These are phyloP conservation scores for Talaromyces sp. DNA, from an alignment of 2,329 filamentous ascomycete species.

Conservation along the genomic window DNA sequence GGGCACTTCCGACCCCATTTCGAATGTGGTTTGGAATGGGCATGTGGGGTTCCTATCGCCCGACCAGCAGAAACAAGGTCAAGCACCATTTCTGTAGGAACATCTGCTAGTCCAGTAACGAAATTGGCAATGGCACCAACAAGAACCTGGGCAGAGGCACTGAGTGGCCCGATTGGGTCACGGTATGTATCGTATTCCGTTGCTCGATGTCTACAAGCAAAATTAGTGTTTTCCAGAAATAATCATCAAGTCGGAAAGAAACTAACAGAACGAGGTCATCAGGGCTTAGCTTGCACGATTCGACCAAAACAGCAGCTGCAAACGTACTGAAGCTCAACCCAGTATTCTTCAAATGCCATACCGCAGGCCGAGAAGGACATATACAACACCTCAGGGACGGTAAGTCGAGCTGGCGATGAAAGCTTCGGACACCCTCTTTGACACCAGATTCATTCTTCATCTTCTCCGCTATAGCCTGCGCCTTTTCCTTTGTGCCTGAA, in stretches of 20 bases:
- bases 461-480: constrained; percentile 61
- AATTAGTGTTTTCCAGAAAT: constrained; percentile 36
- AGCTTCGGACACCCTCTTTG: constrained; percentile 66
- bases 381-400: constrained; percentile 71
- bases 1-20: constrained; percentile 6
- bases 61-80: constrained; percentile 56
- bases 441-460: constrained; percentile 69
- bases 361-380: constrained; percentile 68
- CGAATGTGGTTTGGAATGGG: constrained; percentile 49
- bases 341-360: constrained; percentile 73
- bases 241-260: constrained; percentile 25
- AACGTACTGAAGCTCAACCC: constrained; percentile 70
- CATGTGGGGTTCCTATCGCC: constrained; percentile 53
- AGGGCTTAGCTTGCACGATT: constrained; percentile 66
- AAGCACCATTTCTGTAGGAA: constrained; percentile 56
- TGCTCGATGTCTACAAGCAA: constrained; percentile 49
- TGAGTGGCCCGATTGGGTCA: constrained; percentile 77
- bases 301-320: constrained; percentile 70
- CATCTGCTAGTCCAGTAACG: constrained; percentile 78
- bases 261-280: constrained; percentile 71
- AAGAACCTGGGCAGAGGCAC: constrained; percentile 74
- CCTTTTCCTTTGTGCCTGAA: constrained; percentile 61
- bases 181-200: constrained; percentile 76
- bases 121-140: constrained; percentile 82
- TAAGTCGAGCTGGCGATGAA: constrained; percentile 70